These are phyloP conservation scores for Diplocarpon mali DNA, from an alignment of 2,329 filamentous ascomycete genomes.

Conservation along the genomic window DNA sequence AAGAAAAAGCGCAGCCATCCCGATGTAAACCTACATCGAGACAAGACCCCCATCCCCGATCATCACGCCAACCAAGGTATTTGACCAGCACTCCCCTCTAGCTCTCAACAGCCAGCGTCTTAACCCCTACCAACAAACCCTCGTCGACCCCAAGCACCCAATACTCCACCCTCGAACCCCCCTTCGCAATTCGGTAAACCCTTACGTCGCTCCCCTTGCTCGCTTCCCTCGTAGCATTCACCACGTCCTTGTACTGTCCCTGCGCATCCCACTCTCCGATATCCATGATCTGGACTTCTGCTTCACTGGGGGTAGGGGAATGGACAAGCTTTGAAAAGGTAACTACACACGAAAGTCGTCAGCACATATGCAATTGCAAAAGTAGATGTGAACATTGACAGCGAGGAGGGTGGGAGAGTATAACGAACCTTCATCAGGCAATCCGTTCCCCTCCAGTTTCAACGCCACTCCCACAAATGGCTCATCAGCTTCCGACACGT, in stretches of 20 bases:
- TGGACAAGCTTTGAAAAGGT: constrained; percentile 60
- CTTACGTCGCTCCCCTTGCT: constrained; percentile 53
- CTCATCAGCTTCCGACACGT: constrained; percentile 75
- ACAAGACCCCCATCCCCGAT: background rate
- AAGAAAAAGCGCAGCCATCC: too few species aligned
- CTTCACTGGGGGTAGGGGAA: constrained; percentile 40
- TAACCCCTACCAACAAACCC: constrained; percentile 61
- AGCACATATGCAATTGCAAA: background rate
- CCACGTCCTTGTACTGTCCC: constrained; percentile 56
- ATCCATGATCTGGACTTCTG: constrained; percentile 53
- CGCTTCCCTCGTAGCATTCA: constrained; percentile 59
- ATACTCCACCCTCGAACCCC: constrained; percentile 60
- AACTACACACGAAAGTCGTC: constrained; percentile 33
- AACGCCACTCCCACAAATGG: constrained; percentile 70
- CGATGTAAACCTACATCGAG: too few species aligned
- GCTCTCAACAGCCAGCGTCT: constrained; percentile 67
- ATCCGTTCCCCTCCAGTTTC: constrained; percentile 40
- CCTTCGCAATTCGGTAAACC: constrained; percentile 60
- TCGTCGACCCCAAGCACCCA: constrained; percentile 60
- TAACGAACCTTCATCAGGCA: constrained; percentile 51
- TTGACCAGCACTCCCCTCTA: constrained; percentile 23
- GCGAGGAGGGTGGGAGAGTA: constrained; percentile 7
- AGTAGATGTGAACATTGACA: background rate
- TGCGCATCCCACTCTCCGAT: constrained; percentile 62
- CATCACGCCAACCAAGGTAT: background rate